A percentile compares a stretch with the other conserved stretches of the same genome.
Conservation (phyloP, 2,329 filamentous ascomycete genomes). For the Calonectria pseudoreteaudii region DNA sequence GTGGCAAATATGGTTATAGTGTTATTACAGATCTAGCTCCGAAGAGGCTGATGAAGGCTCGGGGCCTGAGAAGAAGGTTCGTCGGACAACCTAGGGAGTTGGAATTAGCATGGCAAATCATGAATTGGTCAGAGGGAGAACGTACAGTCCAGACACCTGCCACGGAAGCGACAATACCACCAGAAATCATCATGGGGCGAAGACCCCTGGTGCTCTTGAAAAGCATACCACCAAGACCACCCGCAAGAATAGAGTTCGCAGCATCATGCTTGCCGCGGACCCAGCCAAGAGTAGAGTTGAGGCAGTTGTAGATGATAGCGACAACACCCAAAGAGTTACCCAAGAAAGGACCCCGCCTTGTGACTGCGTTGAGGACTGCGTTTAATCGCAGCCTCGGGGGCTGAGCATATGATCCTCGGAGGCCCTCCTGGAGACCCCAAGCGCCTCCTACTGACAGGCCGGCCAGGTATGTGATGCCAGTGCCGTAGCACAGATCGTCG, state of each 20-base stretch:
- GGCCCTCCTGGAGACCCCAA: slow-evolving; percentile 92
- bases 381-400: slow-evolving; percentile 94
- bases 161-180: slow-evolving; percentile 86
- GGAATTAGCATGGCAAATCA: slow-evolving; percentile 17
- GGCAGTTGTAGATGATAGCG: slow-evolving; percentile 94
- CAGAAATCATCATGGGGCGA: slow-evolving; percentile 94
- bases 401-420: slow-evolving; percentile 80
- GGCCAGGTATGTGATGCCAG: slow-evolving; percentile 92
- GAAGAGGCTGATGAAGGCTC: slow-evolving; percentile 46
- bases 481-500: slow-evolving; percentile 97
- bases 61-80: slow-evolving; percentile 56
- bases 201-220: slow-evolving; percentile 96
- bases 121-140: slow-evolving; percentile 38
- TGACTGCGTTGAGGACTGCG: slow-evolving; percentile 93
- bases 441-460: slow-evolving; percentile 87
- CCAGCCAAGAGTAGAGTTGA: slow-evolving; percentile 87
- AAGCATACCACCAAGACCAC: slow-evolving; percentile 88
- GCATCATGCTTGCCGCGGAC: slow-evolving; percentile 88
- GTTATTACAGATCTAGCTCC: slow-evolving; percentile 46
- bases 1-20: slow-evolving; percentile 31
- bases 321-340: slow-evolving; percentile 97
- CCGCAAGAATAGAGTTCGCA: slow-evolving; percentile 87
- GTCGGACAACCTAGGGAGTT: slow-evolving; percentile 49
- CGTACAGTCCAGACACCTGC: slow-evolving; percentile 93
- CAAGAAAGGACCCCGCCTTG: slow-evolving; percentile 90